Evolutionary conservation across 257 asterid genomes (phyloP), one percentile per base, ranked within the genome.

Genomic region (Cordia subcordata): DNA sequence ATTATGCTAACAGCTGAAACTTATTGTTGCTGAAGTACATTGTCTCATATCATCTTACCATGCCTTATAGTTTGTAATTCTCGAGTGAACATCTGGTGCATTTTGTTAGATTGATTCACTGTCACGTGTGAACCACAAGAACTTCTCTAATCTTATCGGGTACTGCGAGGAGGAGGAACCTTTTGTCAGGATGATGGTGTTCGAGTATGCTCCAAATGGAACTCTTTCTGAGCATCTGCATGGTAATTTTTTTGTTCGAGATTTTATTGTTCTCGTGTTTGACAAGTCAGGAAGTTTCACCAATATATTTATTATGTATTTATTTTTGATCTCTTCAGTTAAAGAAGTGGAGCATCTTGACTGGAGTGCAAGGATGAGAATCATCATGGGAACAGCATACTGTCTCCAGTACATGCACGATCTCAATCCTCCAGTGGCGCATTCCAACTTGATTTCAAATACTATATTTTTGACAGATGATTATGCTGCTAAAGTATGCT

Each of bases 191-290:
- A 86, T 85, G 97, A 93, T 93, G 99, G 97, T 93, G 66, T 87
- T 93, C 57, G 99, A 93, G 75, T 93, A 93, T 55, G 95, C 99
- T 64, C 97, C 97, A n/a, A 93, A 89, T 22, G 99, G 99, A 70
- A 61, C 73, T 16, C 85, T 89, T 65, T 82, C 51, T 46, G 99
- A 87, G 76, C 99, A 93, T 80, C 73, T 89, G n/a, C 97, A 93
- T 38, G 90, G 97, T 93, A 83, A 69, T 67, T 33, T 38, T 56
- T 39, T 32, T 61, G 10, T 18, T 47, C 18, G 32, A 20, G 57
- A 8, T 16, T 58, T 21, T 5, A 16, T 37, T 27, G 40, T 33
- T 32, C n/a, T 10, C 47, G 10, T 42, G 47, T 10, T 42, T 42
- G 12, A 42, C 1, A 42, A 59, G 40, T 14, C 51, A 21, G 11